These are phyloP conservation scores for Arachnopeziza araneosa DNA, from an alignment of 2,329 filamentous ascomycete species.

Conservation along the genomic window DNA sequence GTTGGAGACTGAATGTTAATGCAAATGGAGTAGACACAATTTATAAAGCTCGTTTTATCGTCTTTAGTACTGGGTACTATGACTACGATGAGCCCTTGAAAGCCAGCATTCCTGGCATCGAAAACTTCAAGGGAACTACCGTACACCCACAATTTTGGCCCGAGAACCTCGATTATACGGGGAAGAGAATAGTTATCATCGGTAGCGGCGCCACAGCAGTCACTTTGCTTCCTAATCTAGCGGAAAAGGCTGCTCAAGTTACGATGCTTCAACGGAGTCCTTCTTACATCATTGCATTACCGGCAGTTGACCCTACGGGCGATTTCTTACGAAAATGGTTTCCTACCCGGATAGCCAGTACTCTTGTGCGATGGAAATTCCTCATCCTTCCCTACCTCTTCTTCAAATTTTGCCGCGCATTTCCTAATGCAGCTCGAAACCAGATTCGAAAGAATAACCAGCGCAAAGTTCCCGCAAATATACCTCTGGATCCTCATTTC, in stretches of 20 bases:
- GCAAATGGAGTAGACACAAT: conserved; percentile 28
- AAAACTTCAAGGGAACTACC: conserved; percentile 52
- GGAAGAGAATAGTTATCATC: conserved; percentile 40
- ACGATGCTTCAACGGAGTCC: conserved; percentile 82
- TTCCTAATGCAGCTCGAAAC: conserved; percentile 44
- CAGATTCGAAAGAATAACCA: conserved; percentile 42
- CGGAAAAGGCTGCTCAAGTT: conserved; percentile 57
- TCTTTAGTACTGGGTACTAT: conserved; percentile 61
- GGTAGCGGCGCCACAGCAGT: conserved; percentile 73
- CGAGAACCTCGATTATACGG: conserved; percentile 55
- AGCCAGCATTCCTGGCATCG: conserved; percentile 50
- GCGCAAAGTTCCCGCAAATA: conserved; percentile 45
- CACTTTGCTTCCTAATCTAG: conserved; percentile 67
- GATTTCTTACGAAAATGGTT: conserved; percentile 29
- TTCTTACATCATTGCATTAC: conserved; percentile 53
- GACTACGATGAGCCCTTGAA: conserved; percentile 52
- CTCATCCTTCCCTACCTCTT: conserved; percentile 43
- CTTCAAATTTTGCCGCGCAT: conserved; percentile 45
- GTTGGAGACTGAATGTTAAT: conserved; percentile 46
- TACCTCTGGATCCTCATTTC: conserved; percentile 58
- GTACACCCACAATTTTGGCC: conserved; percentile 75
- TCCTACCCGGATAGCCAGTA: conserved; percentile 41
- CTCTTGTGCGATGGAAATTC: conserved; percentile 45
- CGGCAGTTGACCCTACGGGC: conserved; percentile 27
- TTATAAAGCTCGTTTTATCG: conserved; percentile 41